Evolutionary conservation across 106 monocot species (phyloP), one percentile per base, ranked within the genome.

Genomic region (Acorus gramineus): DNA sequence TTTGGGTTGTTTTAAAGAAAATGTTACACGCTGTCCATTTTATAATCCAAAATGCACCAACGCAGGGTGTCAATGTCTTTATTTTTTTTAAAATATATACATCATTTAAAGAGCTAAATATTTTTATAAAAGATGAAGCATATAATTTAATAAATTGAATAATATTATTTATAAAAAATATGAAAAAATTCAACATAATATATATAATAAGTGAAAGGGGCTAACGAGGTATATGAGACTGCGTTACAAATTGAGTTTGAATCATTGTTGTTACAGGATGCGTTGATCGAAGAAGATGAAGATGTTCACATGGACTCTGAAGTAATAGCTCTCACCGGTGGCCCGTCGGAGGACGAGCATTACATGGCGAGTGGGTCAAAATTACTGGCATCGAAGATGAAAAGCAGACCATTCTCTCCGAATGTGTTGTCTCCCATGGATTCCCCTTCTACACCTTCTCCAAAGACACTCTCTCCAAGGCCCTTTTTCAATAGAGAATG

Each of bases 261-360:
- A 55, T 44, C 58, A 10, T 28, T 49, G 52, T 4, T 46, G 63
- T 49, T 2, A 2, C 54, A 76, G 81, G 76, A 60, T 46, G 42
- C 43, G 7, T 57, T 64, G 60, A 46, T 54, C 7, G 69, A 76
- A 59, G 76, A 72, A 53, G 54, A 68, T 68, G 69, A 68, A 45
- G 54, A 11, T 63, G 11, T 7, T 64, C 47, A 55, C 70, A 49
- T 50, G 45, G 57, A 62, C 60, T 63, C 43, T 52, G 52, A 70
- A 57, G 45, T 56, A 53, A 8, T 5, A 11, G 52, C 63, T 14
- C 10, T 14, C 4, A 59, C 57, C 13, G 47, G 14, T 28, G 61
- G 14, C 11, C 56, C n/a, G 44, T 7, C 60, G 55, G 61, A 60
- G 54, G 69, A 67, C 46, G 69, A 28, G 28, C 28, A 28, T 28